Base-by-base conservation (phyloP, 305 asterid species). In the Fraxinus ornus region DNA sequence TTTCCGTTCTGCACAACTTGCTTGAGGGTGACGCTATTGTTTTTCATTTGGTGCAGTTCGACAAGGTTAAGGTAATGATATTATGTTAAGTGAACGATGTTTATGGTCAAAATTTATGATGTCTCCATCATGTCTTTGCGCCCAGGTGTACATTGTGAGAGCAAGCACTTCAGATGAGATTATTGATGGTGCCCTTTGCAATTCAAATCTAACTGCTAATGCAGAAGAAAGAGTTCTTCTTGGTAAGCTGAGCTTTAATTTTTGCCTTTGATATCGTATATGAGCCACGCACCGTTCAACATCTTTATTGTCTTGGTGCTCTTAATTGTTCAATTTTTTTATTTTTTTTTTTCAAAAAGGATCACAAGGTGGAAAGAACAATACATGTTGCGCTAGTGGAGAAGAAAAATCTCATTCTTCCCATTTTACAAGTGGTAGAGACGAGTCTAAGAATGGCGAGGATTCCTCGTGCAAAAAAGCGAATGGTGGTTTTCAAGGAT, bases 11-110 rank as follows among this genome's bases (percentile, higher is more conserved):
- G 5, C 93, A 85, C 49, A 81, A 79, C 52, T 81, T 90, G 55
- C 84, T 75, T 12, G 91, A 86, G 78, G 90, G 91, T 26, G 92
- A 90, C 57, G 89, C 81, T 22, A 77, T 89, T 26, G 90, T 87
- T 37, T 90, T 90, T 78, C 92, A 90, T 78, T 75, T 90, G 57
- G 81, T 89, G 10, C 79, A 62, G 39, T 55, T 6, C 47, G 81
- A 83, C 85, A 89, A 78, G 84, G 49, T 89, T 78, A 89, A 87
- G 92, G 93, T 90, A 78, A 68, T 39, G 3, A 12, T 2, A 35
- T 70, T 10, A 57, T n/a, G 64, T 55, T n/a, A 55, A 55, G 10
- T 22, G n/a, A 64, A 64, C 28, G 1, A 60, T 19, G 30, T 60
- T 60, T 19, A 2, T 21, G 70, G 12, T 60, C 30, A 19, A 2